These are phyloP conservation scores for Mycocentrospora acerina DNA, from an alignment of 2,329 filamentous ascomycete genomes.

Conservation along the genomic window DNA sequence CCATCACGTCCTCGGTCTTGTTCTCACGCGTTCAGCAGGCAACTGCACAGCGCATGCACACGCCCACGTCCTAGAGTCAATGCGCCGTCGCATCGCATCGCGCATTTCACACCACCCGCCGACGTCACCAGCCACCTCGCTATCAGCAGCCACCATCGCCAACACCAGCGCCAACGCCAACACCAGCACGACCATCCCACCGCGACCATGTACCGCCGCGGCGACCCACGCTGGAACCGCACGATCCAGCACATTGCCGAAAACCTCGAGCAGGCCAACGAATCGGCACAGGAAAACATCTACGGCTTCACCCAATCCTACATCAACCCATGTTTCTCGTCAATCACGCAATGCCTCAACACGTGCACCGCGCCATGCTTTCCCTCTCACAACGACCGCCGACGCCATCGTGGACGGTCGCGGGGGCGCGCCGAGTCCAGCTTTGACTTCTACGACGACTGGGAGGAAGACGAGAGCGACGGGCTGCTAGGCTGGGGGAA, in stretches of 20 bases:
- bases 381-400: slow-evolving; percentile 73
- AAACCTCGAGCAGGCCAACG: slow-evolving; percentile 86
- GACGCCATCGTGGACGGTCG: slow-evolving; percentile 63
- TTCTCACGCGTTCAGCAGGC: not conserved
- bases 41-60: slow-evolving; percentile 2
- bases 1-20: slow-evolving; percentile 7
- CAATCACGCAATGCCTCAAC: slow-evolving; percentile 66
- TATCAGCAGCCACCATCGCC: too few species aligned
- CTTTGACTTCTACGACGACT: slow-evolving; percentile 98
- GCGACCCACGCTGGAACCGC: slow-evolving; percentile 85
- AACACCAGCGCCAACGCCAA: slow-evolving; percentile 3
- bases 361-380: slow-evolving; percentile 71
- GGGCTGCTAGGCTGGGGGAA: slow-evolving; percentile 73
- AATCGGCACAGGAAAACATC: slow-evolving; percentile 86
- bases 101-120: slow-evolving; percentile 1
- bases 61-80: slow-evolving; percentile 13
- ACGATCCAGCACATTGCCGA: slow-evolving; percentile 91
- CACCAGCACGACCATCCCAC: slow-evolving; percentile 3
- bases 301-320: slow-evolving; percentile 88
- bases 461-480: slow-evolving; percentile 70
- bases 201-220: slow-evolving; percentile 58
- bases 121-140: not conserved
- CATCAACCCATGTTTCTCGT: slow-evolving; percentile 74
- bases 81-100: slow-evolving; percentile 28
- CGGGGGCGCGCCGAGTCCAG: slow-evolving; percentile 72